Base-by-base conservation (phyloP, 176 grass and related monocot genomes). In the Urochloa ruziziensis region DNA sequence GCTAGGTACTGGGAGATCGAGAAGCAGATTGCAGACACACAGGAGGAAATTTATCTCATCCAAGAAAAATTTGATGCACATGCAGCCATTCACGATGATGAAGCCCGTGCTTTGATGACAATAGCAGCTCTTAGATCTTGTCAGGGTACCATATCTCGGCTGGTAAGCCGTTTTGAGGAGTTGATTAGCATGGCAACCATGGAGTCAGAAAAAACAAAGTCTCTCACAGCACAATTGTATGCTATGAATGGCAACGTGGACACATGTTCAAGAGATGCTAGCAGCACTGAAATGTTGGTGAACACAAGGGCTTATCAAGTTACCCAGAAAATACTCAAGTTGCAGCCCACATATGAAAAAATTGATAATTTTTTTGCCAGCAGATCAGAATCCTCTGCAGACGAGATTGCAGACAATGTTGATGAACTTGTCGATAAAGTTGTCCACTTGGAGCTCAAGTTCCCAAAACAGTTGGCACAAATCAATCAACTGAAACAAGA, bases 381-480 rank as follows among this genome's bases (percentile, higher is more conserved):
- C 32, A 85, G 71, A 74, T 88, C 90, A 66, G 92, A 94, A 80
- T 79, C 87, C 24, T 88, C 90, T 37, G 85, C 82, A 25, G 73
- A 87, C 71, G 90, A 94, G 54, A 88, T 94, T 42, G 92, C 90
- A 70, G 82, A 78, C 37, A 94, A 88, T 80, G 91, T 97, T 70
- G 95, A 97, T 53, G 88, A 94, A 74, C 81, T 97, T 28, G 88
- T 94, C 37, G 90, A 88, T 84, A 94, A 88, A 75, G 82, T 92
- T 44, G 85, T 97, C 37, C 82, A 77, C 49, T 92, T 94, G 79
- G 88, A 97, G 79, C 86, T 89, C 8, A 94, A 79, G 18, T 73
- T 94, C 75, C 87, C 92, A 6, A 89, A 91, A 62, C 88, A 94
- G 57, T 87, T 42, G 44, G 83, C 86, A 63, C 90, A 91, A 77